Conservation (phyloP, 768 basidiomycete genomes). For the Porphyrellus cyaneotinctus region DNA sequence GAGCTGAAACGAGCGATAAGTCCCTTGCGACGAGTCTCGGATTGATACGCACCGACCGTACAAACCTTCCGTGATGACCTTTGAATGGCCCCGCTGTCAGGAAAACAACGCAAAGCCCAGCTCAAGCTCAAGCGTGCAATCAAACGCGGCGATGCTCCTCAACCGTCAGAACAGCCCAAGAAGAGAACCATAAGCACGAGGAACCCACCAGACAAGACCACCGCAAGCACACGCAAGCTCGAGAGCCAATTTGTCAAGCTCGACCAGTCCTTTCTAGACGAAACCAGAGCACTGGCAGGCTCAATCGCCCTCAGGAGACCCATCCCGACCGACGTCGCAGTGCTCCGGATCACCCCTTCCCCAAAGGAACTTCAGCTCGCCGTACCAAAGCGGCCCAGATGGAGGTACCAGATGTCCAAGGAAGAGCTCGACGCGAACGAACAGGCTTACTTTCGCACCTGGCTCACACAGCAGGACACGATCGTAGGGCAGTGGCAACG, state of each 20-base stretch:
- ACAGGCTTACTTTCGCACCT: constrained; percentile 76
- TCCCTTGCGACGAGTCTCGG: no score
- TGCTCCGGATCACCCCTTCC: constrained; percentile 28
- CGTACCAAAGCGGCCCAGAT: constrained; percentile 72
- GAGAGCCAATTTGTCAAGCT: constrained; percentile 71
- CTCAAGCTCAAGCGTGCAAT: constrained; percentile 76
- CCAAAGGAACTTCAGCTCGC: constrained; percentile 3
- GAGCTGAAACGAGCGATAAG: no score
- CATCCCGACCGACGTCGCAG: constrained; percentile 38
- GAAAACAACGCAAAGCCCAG: constrained; percentile 67
- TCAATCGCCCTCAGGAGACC: constrained; percentile 53
- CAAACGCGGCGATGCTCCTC: constrained; percentile 70
- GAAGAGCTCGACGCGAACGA: constrained; percentile 88
- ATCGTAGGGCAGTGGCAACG: constrained; percentile 51
- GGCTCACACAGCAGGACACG: constrained; percentile 65
- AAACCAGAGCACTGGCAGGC: constrained; percentile 54
- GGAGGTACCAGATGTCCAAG: constrained; percentile 84
- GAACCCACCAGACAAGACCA: constrained; percentile 26
- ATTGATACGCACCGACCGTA: no score
- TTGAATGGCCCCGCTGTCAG: constrained; percentile 37
- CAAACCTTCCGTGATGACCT: no score
- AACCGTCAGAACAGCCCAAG: constrained; percentile 23
- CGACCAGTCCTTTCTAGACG: constrained; percentile 54
- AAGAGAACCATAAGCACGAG: not conserved
- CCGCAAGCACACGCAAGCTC: constrained; percentile 46